Evolutionary conservation across 208 protist genomes (phyloP).

Genomic region (Naegleria gruberi): DNA sequence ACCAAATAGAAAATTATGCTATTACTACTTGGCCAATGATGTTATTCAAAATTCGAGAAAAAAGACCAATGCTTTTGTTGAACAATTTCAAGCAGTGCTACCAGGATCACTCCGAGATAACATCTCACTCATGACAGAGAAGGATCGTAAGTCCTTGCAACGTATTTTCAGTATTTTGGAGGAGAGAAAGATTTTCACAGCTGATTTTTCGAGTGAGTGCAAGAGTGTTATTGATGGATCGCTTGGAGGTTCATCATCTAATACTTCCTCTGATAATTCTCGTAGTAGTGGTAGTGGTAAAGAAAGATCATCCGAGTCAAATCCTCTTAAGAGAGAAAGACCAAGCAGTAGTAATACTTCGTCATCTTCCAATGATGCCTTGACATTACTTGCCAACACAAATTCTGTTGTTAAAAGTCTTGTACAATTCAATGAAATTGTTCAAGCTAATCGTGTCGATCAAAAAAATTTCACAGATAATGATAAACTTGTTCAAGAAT

Average conservation of each 20-base stretch:
- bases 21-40: slow-evolving; percentile 45
- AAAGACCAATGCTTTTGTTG: slow-evolving; percentile 40
- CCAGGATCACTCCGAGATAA: neutral
- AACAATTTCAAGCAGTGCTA: slow-evolving; percentile 35
- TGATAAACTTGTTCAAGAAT: neutral
- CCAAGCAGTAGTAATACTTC: neutral
- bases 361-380: too few species aligned
- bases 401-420: neutral
- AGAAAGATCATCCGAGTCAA: neutral
- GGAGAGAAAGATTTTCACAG: neutral
- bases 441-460: neutral
- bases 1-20: slow-evolving; percentile 33
- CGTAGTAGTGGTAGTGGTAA: too few species aligned
- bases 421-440: neutral
- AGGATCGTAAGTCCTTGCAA: neutral
- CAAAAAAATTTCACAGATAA: neutral
- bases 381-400: too few species aligned
- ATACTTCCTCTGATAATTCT: neutral
- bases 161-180: neutral
- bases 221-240: neutral
- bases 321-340: neutral
- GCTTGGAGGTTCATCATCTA: neutral
- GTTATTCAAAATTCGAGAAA: slow-evolving; percentile 42
- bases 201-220: neutral
- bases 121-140: neutral